These are phyloP conservation scores for Acanthamoeba healyi DNA, from an alignment of 208 protist species.

Conservation along the genomic window DNA sequence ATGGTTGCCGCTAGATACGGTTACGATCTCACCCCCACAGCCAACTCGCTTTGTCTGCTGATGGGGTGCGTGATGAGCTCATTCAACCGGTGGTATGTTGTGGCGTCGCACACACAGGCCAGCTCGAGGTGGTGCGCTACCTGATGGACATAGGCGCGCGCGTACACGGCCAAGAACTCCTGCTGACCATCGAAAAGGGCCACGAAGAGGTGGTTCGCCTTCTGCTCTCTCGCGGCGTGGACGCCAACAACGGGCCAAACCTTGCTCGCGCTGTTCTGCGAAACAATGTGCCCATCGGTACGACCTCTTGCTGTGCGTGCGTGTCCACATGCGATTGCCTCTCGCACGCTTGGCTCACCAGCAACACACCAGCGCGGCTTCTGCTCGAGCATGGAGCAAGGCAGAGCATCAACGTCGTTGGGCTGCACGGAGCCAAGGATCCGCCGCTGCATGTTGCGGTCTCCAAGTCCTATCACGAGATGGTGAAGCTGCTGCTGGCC, in stretches of 20 bases:
- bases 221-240: neutral
- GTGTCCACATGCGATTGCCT: neutral
- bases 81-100: neutral
- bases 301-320: neutral
- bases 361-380: neutral
- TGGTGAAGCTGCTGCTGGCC: conserved; percentile 32
- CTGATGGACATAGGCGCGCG: neutral
- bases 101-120: neutral
- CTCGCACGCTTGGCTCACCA: neutral
- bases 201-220: conserved; percentile 3
- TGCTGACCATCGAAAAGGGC: neutral
- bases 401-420: neutral
- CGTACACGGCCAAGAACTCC: neutral
- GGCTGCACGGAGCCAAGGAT: neutral
- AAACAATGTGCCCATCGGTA: neutral
- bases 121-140: neutral
- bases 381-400: neutral
- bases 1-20: neutral
- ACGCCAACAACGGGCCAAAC: neutral
- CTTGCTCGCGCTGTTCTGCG: neutral
- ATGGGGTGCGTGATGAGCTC: neutral
- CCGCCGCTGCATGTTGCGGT: conserved; percentile 3
- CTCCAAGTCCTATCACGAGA: neutral
- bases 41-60: neutral
- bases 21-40: neutral